Conservation (phyloP, 1,284 basidiomycete species). For the Heliocybe sulcata region DNA sequence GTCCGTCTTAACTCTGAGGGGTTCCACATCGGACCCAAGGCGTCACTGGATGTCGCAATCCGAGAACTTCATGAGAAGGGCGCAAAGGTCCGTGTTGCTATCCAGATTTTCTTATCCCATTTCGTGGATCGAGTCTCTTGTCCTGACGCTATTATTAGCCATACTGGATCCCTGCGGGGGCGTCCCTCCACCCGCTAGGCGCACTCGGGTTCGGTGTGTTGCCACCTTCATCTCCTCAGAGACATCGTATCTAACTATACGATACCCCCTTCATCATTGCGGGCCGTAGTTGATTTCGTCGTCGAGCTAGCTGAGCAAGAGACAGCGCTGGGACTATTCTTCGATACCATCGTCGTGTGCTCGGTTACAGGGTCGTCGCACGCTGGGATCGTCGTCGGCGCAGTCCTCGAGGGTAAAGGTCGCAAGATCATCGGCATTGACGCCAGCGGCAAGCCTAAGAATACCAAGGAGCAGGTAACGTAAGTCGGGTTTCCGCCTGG, state of each 20-base stretch:
- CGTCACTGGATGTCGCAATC: constrained; percentile 13
- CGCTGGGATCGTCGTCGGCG: constrained; percentile 19
- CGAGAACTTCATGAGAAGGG: constrained; percentile 12
- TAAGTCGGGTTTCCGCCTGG: constrained; percentile 7
- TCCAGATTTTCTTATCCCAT: neutral
- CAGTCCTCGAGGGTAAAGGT: constrained; percentile 14
- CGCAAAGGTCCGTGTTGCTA: constrained; percentile 1
- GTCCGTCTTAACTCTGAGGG: constrained; percentile 14
- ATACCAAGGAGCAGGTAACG: constrained; percentile 16
- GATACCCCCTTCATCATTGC: no score
- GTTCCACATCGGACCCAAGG: constrained; percentile 20
- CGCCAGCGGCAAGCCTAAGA: constrained; percentile 16
- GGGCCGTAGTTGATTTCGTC: constrained; percentile 8
- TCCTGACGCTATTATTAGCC: constrained; percentile 10
- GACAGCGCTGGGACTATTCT: constrained; percentile 15
- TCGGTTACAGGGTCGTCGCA: constrained; percentile 18
- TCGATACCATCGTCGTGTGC: constrained; percentile 19
- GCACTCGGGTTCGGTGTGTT: constrained; percentile 17
- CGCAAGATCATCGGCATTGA: constrained; percentile 17
- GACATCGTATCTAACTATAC: no score
- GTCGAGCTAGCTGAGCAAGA: constrained; percentile 18
- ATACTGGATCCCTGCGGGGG: constrained; percentile 20
- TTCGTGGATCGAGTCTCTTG: no score
- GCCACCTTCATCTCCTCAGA: neutral
- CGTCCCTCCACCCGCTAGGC: constrained; percentile 18